A percentile compares a stretch with the other conserved stretches of the same genome.
Conservation (phyloP, 1,139 yeast species). For the Arxiozyma telluris region DNA sequence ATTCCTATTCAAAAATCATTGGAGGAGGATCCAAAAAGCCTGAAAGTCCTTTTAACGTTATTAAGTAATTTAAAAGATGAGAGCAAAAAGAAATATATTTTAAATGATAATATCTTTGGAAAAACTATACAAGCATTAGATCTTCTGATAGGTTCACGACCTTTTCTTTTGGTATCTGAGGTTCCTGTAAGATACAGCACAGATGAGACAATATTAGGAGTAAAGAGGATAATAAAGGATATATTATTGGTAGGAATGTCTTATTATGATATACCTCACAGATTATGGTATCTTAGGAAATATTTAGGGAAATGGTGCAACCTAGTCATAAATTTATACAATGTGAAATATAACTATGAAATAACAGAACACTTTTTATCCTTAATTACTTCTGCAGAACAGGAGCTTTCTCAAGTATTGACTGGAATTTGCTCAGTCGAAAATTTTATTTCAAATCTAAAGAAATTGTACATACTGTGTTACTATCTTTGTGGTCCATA, state of each 20-base stretch:
- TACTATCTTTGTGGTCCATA: constrained; percentile 20
- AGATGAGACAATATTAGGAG: neutral
- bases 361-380: constrained; percentile 11
- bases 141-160: constrained; percentile 17
- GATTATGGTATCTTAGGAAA: constrained; percentile 22
- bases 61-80: constrained; percentile 18
- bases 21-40: constrained; percentile 16
- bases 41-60: constrained; percentile 20
- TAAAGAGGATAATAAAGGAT: constrained; percentile 8
- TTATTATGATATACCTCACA: constrained; percentile 12
- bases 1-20: constrained; percentile 1
- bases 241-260: constrained; percentile 13
- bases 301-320: constrained; percentile 22
- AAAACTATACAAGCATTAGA: constrained; percentile 24
- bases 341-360: constrained; percentile 9
- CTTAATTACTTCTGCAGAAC: constrained; percentile 10
- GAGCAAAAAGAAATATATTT: constrained; percentile 4
- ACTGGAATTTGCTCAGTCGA: constrained; percentile 10
- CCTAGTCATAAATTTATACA: constrained; percentile 11
- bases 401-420: constrained; percentile 12
- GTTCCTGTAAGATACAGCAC: neutral
- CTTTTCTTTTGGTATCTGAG: constrained; percentile 7
- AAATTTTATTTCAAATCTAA: constrained; percentile 10
- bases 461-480: constrained; percentile 15
- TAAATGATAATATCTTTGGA: constrained; percentile 17